Percentiles rank a stretch among this genome's conserved stretches.
These are phyloP conservation scores for Entophlyctis luteolus DNA, from an alignment of 192 early-diverging fungal genomes.

Conservation along the genomic window DNA sequence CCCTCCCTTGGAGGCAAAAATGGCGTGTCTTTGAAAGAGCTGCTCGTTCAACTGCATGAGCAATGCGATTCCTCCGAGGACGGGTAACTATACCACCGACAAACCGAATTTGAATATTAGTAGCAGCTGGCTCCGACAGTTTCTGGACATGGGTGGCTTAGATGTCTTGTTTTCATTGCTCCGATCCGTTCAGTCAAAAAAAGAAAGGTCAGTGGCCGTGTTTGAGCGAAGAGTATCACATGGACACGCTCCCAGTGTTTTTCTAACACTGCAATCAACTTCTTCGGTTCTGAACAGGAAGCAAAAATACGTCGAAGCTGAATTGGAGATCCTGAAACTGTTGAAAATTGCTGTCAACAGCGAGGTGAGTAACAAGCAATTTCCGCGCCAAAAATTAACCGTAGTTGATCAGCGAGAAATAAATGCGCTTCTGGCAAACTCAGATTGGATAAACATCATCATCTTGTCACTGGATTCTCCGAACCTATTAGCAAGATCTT, in stretches of 20 bases:
- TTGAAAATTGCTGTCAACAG: constrained; percentile 41
- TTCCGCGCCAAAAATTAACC: not conserved
- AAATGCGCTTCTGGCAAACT: constrained; percentile 30
- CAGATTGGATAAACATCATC: constrained; percentile 36
- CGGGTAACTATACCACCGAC: not conserved
- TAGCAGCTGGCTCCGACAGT: constrained; percentile 38
- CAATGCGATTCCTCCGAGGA: constrained; percentile 30
- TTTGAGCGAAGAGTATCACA: not conserved
- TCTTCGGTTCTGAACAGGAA: constrained; percentile 25
- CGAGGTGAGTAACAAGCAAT: constrained; percentile 19
- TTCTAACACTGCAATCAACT: not conserved
- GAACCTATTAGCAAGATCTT: constrained; percentile 28
- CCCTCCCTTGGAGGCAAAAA: not conserved
- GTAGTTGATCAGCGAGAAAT: constrained; percentile 29
- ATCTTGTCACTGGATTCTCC: constrained; percentile 46
- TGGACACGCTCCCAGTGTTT: not conserved
- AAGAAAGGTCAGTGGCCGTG: constrained; percentile 25
- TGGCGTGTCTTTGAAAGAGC: constrained; percentile 24
- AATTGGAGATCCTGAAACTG: constrained; percentile 40
- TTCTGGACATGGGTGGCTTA: constrained; percentile 41
- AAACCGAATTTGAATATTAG: not conserved
- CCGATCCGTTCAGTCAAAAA: constrained; percentile 35
- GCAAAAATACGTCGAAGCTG: constrained; percentile 42
- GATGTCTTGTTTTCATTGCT: constrained; percentile 33
- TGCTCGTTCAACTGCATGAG: constrained; percentile 32